These are phyloP conservation scores for Talaromyces sp. DNA, from an alignment of 2,329 filamentous ascomycete genomes.

Conservation along the genomic window DNA sequence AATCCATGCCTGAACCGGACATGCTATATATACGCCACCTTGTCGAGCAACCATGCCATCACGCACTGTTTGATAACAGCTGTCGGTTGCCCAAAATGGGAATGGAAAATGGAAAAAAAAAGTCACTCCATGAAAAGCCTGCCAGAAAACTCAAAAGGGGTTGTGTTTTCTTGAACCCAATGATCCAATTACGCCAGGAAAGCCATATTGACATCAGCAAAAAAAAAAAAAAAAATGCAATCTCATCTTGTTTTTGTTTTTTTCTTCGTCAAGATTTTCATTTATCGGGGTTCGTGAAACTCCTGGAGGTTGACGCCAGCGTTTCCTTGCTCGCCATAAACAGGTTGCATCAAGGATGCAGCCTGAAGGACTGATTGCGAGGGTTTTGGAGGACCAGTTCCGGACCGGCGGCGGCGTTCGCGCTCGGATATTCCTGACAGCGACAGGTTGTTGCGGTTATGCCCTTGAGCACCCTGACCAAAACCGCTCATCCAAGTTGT, in stretches of 20 bases:
- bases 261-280: neutral
- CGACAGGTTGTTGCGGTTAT: constrained; percentile 38
- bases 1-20: neutral
- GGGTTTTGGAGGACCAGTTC: constrained; percentile 51
- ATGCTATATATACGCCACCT: neutral
- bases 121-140: neutral
- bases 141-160: neutral
- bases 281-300: constrained; percentile 26
- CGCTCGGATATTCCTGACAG: constrained; percentile 46
- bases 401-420: constrained; percentile 56
- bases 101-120: neutral
- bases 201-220: neutral
- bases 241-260: neutral
- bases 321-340: constrained; percentile 21
- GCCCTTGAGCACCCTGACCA: constrained; percentile 56
- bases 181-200: neutral
- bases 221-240: no score
- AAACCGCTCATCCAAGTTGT: constrained; percentile 64
- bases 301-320: constrained; percentile 31
- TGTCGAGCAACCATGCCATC: neutral
- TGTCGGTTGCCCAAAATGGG: neutral
- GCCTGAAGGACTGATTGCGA: constrained; percentile 32
- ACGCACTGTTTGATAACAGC: neutral
- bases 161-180: neutral
- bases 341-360: constrained; percentile 28